A percentile compares a stretch with the other conserved stretches of the same genome.
Evolutionary conservation across 2,329 filamentous ascomycete genomes (phyloP).

Genomic region (Gliomastix tumulicola): DNA sequence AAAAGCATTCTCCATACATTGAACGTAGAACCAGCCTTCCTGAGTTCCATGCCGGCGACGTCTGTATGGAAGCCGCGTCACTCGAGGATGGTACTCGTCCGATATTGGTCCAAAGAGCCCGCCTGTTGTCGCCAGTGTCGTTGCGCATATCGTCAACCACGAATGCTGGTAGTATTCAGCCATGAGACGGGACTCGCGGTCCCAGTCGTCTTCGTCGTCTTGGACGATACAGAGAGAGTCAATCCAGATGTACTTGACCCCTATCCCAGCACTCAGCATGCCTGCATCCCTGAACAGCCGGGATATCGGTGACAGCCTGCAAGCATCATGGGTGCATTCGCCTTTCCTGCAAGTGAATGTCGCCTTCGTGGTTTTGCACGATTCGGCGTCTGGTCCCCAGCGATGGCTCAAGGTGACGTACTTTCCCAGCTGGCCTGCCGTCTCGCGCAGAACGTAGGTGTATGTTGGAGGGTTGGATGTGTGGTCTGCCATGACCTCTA

Average conservation of each 20-base stretch:
- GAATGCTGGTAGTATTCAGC: neutral
- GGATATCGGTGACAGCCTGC: neutral
- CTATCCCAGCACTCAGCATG: neutral
- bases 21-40: neutral
- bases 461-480: neutral
- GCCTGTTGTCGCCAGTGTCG: neutral
- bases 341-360: neutral
- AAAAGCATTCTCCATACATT: too few relatives aligned
- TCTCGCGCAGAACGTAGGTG: neutral
- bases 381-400: neutral
- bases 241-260: neutral
- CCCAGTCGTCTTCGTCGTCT: neutral
- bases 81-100: neutral
- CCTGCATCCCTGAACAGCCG: neutral
- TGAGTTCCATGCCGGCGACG: neutral
- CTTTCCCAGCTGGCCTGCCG: neutral
- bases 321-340: neutral
- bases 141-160: neutral
- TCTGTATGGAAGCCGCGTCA: neutral
- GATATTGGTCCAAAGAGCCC: neutral
- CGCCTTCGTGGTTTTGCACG: neutral
- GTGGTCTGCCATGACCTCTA: neutral
- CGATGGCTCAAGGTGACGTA: neutral
- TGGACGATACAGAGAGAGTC: neutral
- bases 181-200: neutral